A percentile compares a stretch with the other conserved stretches of the same genome.
These are phyloP conservation scores for Oxytropis ochrocephala DNA, from an alignment of 306 rosid species.

Conservation along the genomic window DNA sequence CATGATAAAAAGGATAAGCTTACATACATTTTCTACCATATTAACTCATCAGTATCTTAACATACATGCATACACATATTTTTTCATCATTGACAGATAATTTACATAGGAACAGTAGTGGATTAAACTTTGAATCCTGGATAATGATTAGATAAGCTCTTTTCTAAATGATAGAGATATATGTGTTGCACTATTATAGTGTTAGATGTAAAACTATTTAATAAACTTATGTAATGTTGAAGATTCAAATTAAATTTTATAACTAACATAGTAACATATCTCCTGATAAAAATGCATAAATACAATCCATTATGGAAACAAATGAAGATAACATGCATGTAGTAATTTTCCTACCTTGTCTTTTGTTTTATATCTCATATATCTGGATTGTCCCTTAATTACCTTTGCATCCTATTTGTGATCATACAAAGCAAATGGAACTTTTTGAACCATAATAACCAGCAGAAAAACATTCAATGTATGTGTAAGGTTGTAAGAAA, in stretches of 20 bases:
- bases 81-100: not conserved
- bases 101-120: not conserved
- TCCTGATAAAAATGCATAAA: not conserved
- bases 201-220: too few relatives aligned
- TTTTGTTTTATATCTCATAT: not conserved
- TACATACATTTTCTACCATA: not conserved
- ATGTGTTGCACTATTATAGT: too few relatives aligned
- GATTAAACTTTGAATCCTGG: too few relatives aligned
- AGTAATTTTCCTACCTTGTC: too few relatives aligned
- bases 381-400: too few relatives aligned
- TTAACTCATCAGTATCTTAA: not conserved
- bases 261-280: not conserved
- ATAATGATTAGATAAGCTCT: too few relatives aligned
- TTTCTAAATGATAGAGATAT: too few relatives aligned
- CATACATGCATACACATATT: not conserved
- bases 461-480: not conserved
- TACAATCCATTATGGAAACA: too few relatives aligned
- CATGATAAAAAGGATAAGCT: not conserved
- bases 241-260: not conserved
- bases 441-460: not conserved
- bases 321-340: not conserved
- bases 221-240: too few relatives aligned
- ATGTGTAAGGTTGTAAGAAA: not conserved
- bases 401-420: not conserved
- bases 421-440: not conserved